phyloP scores from a whole-genome alignment of 192 early-diverging fungal species.

The Coemansia javaensis region DNA sequence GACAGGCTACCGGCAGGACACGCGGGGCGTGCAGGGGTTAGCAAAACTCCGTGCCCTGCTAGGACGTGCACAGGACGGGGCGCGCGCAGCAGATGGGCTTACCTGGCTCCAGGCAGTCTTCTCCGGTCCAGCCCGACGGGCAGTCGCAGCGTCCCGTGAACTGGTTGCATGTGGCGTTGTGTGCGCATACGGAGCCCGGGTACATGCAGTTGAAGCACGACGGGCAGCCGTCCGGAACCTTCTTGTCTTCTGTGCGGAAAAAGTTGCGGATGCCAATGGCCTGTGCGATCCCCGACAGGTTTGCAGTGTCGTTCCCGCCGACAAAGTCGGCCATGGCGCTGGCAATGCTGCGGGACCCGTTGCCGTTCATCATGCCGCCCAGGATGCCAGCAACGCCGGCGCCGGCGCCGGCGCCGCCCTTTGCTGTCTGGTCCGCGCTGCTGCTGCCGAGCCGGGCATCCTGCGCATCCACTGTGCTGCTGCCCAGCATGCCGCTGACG shows the following conservation, averaged over 20 bases:
- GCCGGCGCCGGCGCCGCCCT: not conserved
- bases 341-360: slow-evolving; percentile 6
- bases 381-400: not conserved
- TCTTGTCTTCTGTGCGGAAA: slow-evolving; percentile 25
- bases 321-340: slow-evolving; percentile 26
- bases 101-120: slow-evolving; percentile 67
- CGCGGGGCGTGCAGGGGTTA: too few relatives aligned
- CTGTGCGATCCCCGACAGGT: slow-evolving; percentile 24
- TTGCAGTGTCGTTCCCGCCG: slow-evolving; percentile 28
- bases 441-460: too few relatives aligned
- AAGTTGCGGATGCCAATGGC: slow-evolving; percentile 45
- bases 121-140: slow-evolving; percentile 73
- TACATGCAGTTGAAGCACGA: slow-evolving; percentile 85
- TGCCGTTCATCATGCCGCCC: too few relatives aligned
- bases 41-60: not conserved
- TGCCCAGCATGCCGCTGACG: not conserved
- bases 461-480: not conserved
- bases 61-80: too few relatives aligned
- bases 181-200: slow-evolving; percentile 64
- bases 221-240: slow-evolving; percentile 56
- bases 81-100: slow-evolving; percentile 11
- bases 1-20: slow-evolving; percentile 55
- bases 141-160: slow-evolving; percentile 73
- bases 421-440: too few relatives aligned
- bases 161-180: slow-evolving; percentile 70